Percentiles rank a stretch among this genome's conserved stretches.
Conservation (phyloP, 179 eudicot species). For the Amaranthus tricolor region DNA sequence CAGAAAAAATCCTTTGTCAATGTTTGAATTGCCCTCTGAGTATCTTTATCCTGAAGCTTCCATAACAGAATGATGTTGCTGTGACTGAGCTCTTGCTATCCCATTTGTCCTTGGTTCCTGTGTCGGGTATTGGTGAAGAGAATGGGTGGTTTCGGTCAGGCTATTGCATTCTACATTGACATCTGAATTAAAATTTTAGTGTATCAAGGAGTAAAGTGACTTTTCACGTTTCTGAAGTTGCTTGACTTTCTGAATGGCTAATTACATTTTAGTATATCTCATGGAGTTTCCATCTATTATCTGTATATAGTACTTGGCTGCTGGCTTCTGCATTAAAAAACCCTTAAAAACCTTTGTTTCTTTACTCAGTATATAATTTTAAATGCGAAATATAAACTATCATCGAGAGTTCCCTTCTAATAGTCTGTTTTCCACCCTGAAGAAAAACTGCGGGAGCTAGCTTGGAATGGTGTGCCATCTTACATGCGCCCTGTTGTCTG, state of each 20-base stretch:
- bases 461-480: constrained; percentile 97
- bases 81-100: too few relatives aligned
- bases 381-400: background rate
- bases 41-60: too few relatives aligned
- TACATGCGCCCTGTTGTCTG: constrained; percentile 87
- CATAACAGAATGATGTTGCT: too few relatives aligned
- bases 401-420: background rate
- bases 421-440: constrained; percentile 24
- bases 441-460: constrained; percentile 90
- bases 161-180: background rate
- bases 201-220: background rate
- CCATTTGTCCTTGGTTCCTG: too few relatives aligned
- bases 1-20: too few relatives aligned
- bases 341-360: background rate
- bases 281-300: background rate
- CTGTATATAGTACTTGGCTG: background rate
- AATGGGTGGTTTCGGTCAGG: too few relatives aligned
- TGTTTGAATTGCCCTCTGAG: too few relatives aligned
- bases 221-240: background rate
- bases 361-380: background rate
- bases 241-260: background rate
- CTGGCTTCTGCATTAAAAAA: background rate
- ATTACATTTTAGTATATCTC: background rate
- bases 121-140: too few relatives aligned
- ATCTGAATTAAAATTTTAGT: background rate